Evolutionary conservation across 805 yeast species (phyloP).

Genomic region (Yarrowia sp.): DNA sequence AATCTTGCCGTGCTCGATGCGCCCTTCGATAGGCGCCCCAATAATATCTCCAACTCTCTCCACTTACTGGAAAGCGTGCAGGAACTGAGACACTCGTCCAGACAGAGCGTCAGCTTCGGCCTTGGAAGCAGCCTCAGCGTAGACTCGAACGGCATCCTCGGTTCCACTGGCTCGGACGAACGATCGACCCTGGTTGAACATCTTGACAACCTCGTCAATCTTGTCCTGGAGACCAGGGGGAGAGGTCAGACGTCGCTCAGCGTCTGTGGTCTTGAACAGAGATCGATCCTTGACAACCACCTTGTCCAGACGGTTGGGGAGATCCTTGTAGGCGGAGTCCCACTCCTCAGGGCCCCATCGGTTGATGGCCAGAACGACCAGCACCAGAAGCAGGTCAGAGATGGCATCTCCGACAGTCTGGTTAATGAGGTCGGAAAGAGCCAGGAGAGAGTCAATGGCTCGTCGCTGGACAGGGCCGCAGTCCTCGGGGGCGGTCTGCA

Average conservation of each 20-base stretch:
- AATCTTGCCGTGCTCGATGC: neutral
- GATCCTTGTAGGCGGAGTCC: constrained; percentile 78
- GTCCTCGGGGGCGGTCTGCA: constrained; percentile 52
- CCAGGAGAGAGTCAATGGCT: constrained; percentile 62
- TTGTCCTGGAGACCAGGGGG: constrained; percentile 79
- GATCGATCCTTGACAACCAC: constrained; percentile 83
- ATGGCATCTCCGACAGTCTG: constrained; percentile 99
- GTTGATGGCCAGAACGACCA: constrained; percentile 66
- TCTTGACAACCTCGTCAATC: constrained; percentile 69
- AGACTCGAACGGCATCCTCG: constrained; percentile 95
- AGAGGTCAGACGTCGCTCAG: constrained; percentile 79
- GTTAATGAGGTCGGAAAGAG: constrained; percentile 77
- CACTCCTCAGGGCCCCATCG: constrained; percentile 69
- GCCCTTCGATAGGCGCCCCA: neutral
- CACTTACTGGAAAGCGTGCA: constrained; percentile 31
- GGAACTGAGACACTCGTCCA: constrained; percentile 33
- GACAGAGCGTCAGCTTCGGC: constrained; percentile 53
- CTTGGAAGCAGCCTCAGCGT: constrained; percentile 79
- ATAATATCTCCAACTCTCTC: too few relatives aligned
- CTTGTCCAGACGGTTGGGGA: constrained; percentile 85
- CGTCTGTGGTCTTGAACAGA: constrained; percentile 82
- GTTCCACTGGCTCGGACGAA: constrained; percentile 98
- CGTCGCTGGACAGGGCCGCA: constrained; percentile 55
- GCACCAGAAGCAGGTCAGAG: constrained; percentile 83
- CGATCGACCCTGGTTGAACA: constrained; percentile 71